A percentile compares a stretch with the other conserved stretches of the same genome.
Evolutionary conservation across 176 grass and related monocot species (phyloP).

Genomic region (Juncus inflexus): DNA sequence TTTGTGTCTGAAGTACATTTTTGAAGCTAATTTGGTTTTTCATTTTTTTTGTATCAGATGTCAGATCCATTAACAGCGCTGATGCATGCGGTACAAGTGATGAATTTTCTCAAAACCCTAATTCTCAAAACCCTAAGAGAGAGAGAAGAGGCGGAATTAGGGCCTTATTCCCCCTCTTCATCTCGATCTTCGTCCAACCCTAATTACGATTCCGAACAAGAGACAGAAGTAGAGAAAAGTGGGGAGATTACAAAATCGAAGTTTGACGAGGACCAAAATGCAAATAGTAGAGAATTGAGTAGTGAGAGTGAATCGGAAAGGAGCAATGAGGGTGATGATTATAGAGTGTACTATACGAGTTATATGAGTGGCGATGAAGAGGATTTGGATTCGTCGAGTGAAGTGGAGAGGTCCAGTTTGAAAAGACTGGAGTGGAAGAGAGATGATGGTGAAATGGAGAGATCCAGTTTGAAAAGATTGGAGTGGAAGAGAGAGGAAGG

Average conservation of each 20-base stretch:
- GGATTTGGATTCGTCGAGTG: constrained; percentile 31
- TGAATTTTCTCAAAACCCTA: no score
- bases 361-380: constrained; percentile 31
- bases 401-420: constrained; percentile 56
- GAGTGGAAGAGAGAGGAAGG: constrained; percentile 44
- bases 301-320: constrained; percentile 28
- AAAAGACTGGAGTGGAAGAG: constrained; percentile 48
- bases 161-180: constrained; percentile 57
- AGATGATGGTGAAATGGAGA: constrained; percentile 20
- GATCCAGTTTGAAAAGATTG: constrained; percentile 33
- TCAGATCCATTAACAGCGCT: constrained; percentile 93
- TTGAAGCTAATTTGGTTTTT: not conserved
- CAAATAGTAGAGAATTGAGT: constrained; percentile 10
- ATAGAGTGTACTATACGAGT: constrained; percentile 17
- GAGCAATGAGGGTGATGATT: constrained; percentile 6
- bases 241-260: constrained; percentile 20
- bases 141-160: constrained; percentile 43
- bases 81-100: constrained; percentile 40
- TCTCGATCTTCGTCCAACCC: constrained; percentile 48
- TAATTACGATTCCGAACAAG: constrained; percentile 51
- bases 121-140: constrained; percentile 78
- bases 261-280: constrained; percentile 30
- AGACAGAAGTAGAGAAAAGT: constrained; percentile 25
- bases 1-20: no score
- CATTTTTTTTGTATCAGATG: constrained; percentile 65